Conservation (phyloP, 352 stramenopile genomes). For the Globisporangium camurandrum region DNA sequence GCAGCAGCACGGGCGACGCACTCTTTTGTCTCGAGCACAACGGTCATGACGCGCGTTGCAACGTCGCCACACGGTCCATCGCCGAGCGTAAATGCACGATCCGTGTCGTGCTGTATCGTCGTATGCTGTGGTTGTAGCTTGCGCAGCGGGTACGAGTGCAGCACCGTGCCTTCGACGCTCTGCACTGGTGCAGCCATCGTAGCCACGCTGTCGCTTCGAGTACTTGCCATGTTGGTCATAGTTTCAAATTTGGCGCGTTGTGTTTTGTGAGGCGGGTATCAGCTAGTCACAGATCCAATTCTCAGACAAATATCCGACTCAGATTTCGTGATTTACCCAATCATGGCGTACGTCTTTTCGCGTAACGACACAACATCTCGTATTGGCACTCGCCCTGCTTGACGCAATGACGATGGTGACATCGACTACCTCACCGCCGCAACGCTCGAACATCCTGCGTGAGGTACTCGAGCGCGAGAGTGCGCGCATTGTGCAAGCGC, state of each 20-base stretch:
- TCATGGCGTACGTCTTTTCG: too few species aligned
- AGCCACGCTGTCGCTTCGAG: too few species aligned
- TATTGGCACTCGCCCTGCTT: neutral
- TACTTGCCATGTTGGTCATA: too few species aligned
- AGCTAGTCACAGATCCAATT: too few species aligned
- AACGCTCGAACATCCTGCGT: neutral
- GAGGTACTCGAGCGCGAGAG: neutral
- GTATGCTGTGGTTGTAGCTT: conserved; percentile 11
- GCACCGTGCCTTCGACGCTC: conserved; percentile 35
- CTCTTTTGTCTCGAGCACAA: conserved; percentile 35
- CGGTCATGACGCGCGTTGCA: conserved; percentile 40
- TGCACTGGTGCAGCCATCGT: too few species aligned
- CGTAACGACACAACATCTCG: too few species aligned
- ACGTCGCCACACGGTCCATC: conserved; percentile 47
- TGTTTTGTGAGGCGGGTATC: too few species aligned
- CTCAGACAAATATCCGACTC: too few species aligned
- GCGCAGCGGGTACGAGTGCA: conserved; percentile 54
- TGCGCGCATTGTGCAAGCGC: neutral
- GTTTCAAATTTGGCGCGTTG: too few species aligned
- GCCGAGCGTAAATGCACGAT: conserved; percentile 38
- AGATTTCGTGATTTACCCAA: too few species aligned
- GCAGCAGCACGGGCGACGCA: neutral
- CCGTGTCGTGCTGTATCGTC: neutral
- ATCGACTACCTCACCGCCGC: neutral
- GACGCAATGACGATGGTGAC: neutral